Evolutionary conservation across 768 basidiomycete species (phyloP).

Genomic region (Leccinum rimulosum): DNA sequence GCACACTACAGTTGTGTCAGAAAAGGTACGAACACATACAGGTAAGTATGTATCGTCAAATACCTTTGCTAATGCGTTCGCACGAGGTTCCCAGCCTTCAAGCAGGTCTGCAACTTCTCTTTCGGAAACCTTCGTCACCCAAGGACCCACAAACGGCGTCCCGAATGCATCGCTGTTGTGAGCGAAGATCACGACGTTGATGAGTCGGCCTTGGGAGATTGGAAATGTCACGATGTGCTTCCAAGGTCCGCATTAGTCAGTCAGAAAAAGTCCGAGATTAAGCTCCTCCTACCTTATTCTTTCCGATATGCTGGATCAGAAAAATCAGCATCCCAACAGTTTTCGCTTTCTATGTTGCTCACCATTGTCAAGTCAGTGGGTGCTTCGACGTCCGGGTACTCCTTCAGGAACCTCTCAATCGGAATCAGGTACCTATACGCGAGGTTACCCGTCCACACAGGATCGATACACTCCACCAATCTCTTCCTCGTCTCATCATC

Average conservation of each 20-base stretch:
- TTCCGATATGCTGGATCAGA: slow-evolving; percentile 26
- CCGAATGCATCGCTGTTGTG: slow-evolving; percentile 32
- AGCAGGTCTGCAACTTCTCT: slow-evolving; percentile 32
- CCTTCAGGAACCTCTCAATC: slow-evolving; percentile 25
- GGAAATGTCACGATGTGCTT: slow-evolving; percentile 43
- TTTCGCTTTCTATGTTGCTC: background rate
- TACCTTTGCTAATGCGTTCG: slow-evolving; percentile 13
- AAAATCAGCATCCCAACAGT: background rate
- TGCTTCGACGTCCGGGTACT: slow-evolving; percentile 31
- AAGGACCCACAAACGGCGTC: slow-evolving; percentile 29
- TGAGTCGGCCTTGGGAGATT: slow-evolving; percentile 34
- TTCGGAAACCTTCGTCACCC: slow-evolving; percentile 28
- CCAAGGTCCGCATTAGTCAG: background rate
- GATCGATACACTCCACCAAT: slow-evolving; percentile 28
- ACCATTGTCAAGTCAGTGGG: slow-evolving; percentile 27
- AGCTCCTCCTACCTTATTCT: slow-evolving; percentile 11
- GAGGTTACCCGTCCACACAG: slow-evolving; percentile 40
- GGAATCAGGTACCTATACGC: slow-evolving; percentile 40
- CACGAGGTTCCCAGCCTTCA: slow-evolving; percentile 23
- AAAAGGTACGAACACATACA: background rate
- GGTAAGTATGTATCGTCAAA: background rate
- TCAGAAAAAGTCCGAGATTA: background rate
- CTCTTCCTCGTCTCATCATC: slow-evolving; percentile 7
- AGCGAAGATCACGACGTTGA: slow-evolving; percentile 36
- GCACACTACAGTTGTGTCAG: slow-evolving; percentile 29